These are phyloP conservation scores for Fusarium fracticaudum DNA, from an alignment of 2,329 filamentous ascomycete species.

Conservation along the genomic window DNA sequence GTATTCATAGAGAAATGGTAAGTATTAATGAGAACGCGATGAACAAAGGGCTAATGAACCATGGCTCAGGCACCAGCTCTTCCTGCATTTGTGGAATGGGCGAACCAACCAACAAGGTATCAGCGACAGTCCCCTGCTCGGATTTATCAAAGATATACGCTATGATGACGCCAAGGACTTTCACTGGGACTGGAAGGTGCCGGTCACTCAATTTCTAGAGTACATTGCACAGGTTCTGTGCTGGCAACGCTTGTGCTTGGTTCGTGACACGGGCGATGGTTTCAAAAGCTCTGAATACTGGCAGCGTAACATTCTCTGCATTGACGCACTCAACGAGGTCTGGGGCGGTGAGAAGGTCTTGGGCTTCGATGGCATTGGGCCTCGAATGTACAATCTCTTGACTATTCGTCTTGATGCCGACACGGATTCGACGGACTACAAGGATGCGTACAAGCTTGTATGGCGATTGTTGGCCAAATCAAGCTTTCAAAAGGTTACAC, in stretches of 20 bases:
- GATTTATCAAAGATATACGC: not conserved
- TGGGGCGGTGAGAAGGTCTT: not conserved
- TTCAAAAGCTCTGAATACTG: not conserved
- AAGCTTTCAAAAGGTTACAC: not conserved
- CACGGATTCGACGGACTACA: not conserved
- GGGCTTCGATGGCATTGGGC: not conserved
- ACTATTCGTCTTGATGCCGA: not conserved
- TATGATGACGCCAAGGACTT: not conserved
- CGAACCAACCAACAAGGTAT: not conserved
- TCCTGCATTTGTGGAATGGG: not conserved
- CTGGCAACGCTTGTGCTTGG: not conserved
- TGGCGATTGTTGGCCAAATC: not conserved
- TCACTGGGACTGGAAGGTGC: not conserved
- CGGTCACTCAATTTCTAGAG: not conserved
- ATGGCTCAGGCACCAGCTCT: not conserved
- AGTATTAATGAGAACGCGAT: rapidly evolving
- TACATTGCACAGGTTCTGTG: not conserved
- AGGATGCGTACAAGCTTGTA: not conserved
- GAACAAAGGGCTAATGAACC: rapidly evolving
- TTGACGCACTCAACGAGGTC: not conserved
- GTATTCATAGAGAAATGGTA: not conserved
- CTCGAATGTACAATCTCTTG: not conserved
- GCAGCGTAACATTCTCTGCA: not conserved
- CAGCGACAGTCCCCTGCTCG: not conserved
- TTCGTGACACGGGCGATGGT: not conserved